Evolutionary conservation across 2,329 filamentous ascomycete species (phyloP), one percentile per base, ranked within the genome.

Genomic region (Pseudogymnoascus verrucosus): DNA sequence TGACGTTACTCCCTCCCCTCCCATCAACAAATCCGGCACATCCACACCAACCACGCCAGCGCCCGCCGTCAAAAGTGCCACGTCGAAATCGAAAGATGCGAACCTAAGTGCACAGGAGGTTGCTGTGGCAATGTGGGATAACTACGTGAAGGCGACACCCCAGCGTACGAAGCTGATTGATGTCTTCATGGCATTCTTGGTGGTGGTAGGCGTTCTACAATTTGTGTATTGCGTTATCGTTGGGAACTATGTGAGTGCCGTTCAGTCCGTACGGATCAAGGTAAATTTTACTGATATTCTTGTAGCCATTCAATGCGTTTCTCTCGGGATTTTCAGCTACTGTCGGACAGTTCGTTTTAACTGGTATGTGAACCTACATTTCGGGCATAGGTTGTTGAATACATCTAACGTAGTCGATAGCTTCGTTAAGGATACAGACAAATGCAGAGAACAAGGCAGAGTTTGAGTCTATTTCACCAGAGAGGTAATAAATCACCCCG

Each of bases 261-360:
- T 34, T 12, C n/a, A 57, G 11, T 57, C 28, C 42, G 36, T 23
- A 37, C 39, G 26, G 14, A 40, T 51, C n/a, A 28, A 31, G 59
- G 26, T 40, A 16, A 59, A 28, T 19, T 51, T 21, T 60, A 63
- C 64, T 69, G 44, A 68, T 62, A 21, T 44, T 16, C 57, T n/a
- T 68, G 59, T 73, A 98, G 93, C 95, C 95, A 8, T 99, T 99
- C 83, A 99, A 99, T 76, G 95, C 96, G 68, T 99, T 99, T 80
- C 86, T 99, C 34, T 91, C 93, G 34, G 96, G 95, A 59, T 99
- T 99, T 80, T 88, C 86, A 66, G 91, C 93, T 14, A 95, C 93
- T 1, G 93, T 99, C 67, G 95, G 95, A 66, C 95, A 99, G 76
- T 99, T 99, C 76, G 95, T 99, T 67, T 85, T 99, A 70, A 97